These are phyloP conservation scores for Dioscorea zingiberensis DNA, from an alignment of 106 monocot species.

Conservation along the genomic window DNA sequence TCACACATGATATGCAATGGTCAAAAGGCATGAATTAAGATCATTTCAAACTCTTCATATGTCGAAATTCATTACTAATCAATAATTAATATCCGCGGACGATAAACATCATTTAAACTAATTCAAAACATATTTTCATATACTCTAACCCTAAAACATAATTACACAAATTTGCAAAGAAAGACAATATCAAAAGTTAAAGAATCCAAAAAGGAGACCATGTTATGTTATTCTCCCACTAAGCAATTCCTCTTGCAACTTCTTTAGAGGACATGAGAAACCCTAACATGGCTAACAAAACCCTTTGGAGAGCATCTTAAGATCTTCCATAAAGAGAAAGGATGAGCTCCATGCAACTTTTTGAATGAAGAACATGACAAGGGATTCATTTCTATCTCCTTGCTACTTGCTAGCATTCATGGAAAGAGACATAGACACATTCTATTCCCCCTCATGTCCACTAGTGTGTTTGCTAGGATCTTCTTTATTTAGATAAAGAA, in stretches of 20 bases:
- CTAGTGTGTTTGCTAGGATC: no score
- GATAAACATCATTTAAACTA: no score
- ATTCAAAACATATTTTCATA: no score
- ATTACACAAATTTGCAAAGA: no score
- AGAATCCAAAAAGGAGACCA: conserved; percentile 35
- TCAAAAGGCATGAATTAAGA: no score
- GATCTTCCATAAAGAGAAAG: background rate
- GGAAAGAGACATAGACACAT: conserved; percentile 10
- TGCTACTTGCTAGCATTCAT: background rate
- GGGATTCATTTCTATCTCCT: conserved; percentile 17
- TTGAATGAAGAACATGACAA: conserved; percentile 14
- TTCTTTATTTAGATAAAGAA: no score
- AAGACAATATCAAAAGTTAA: no score
- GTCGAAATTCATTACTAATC: no score
- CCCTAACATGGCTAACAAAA: background rate
- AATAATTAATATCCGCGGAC: no score
- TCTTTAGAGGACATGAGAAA: background rate
- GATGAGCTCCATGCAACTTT: background rate
- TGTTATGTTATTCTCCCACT: conserved; percentile 38
- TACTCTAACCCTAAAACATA: no score
- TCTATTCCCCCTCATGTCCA: background rate
- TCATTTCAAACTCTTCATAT: no score
- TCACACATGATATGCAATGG: no score
- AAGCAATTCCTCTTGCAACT: conserved; percentile 18
- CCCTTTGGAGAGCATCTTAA: conserved; percentile 3